Evolutionary conservation across 495 filamentous ascomycete genomes (phyloP).

Genomic region (Neurospora hispaniola): DNA sequence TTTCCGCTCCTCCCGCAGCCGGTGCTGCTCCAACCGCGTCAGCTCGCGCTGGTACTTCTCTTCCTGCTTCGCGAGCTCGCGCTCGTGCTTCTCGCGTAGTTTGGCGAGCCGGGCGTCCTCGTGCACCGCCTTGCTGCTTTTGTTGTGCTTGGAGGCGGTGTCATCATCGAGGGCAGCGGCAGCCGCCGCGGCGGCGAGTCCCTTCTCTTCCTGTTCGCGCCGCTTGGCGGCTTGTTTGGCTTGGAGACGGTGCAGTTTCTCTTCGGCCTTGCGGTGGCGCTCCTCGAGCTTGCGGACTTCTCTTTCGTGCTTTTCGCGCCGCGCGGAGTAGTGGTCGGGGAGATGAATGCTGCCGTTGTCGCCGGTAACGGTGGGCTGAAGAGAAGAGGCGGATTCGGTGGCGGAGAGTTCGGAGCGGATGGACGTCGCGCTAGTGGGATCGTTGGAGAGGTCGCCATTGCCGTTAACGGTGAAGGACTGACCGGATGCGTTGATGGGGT

Average conservation of each 20-base stretch:
- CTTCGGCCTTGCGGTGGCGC: constrained; percentile 56
- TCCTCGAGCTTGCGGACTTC: constrained; percentile 66
- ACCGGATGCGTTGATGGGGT: constrained; percentile 3
- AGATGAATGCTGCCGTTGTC: neutral
- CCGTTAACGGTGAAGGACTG: constrained; percentile 16
- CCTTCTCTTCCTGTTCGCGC: neutral
- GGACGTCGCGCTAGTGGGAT: constrained; percentile 16
- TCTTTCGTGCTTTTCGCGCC: constrained; percentile 46
- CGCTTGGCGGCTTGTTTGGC: constrained; percentile 33
- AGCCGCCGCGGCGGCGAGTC: neutral
- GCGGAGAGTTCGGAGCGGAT: constrained; percentile 19
- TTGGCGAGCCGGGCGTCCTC: constrained; percentile 23
- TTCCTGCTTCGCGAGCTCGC: constrained; percentile 49
- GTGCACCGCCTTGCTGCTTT: constrained; percentile 29
- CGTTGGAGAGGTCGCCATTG: constrained; percentile 13
- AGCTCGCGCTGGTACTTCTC: constrained; percentile 55
- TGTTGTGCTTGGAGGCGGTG: constrained; percentile 11
- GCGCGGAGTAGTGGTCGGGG: constrained; percentile 6
- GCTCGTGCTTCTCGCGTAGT: constrained; percentile 48
- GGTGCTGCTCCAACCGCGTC: constrained; percentile 51
- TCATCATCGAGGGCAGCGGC: constrained; percentile 16
- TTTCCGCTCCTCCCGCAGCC: constrained; percentile 47
- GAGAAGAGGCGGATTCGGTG: constrained; percentile 4
- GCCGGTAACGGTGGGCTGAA: constrained; percentile 6
- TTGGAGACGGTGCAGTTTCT: constrained; percentile 49